Evolutionary conservation across 805 yeast genomes (phyloP).

Genomic region (Ascoidea asiatica): DNA sequence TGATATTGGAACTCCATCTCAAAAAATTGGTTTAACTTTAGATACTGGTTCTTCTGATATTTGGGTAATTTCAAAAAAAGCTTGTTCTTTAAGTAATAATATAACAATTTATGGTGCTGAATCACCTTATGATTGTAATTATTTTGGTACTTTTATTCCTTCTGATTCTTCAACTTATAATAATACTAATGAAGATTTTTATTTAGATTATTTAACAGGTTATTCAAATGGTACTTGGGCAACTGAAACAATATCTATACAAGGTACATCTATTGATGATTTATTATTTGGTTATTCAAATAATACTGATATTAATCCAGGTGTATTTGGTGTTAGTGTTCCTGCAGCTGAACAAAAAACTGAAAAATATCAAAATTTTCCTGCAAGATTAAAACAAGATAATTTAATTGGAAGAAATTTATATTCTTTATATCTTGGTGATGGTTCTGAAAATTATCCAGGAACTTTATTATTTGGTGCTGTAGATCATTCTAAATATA

Average conservation of each 20-base stretch:
- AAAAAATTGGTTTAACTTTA: conserved; percentile 13
- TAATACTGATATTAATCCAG: not conserved
- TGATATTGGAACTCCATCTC: conserved; percentile 16
- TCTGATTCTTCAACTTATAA: not conserved
- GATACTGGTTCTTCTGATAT: conserved; percentile 21
- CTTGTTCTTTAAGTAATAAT: conserved; percentile 15
- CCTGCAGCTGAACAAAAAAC: not conserved
- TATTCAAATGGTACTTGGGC: not conserved
- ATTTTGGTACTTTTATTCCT: not conserved
- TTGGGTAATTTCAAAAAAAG: conserved; percentile 19
- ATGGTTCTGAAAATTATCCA: conserved; percentile 13
- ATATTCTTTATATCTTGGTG: conserved; percentile 33
- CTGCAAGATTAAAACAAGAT: conserved; percentile 20
- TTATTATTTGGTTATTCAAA: not conserved
- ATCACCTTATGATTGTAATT: not conserved
- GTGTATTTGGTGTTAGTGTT: not conserved
- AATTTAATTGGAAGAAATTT: conserved; percentile 27
- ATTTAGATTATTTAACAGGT: not conserved
- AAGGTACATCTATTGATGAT: not conserved
- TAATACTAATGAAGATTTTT: not conserved
- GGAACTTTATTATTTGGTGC: conserved; percentile 32
- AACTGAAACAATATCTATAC: not conserved
- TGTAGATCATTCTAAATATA: conserved; percentile 26
- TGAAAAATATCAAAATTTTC: conserved; percentile 13
- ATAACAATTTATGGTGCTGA: not conserved